phyloP scores from a whole-genome alignment of 352 stramenopile genomes.

The Globisporangium orthogonon region DNA sequence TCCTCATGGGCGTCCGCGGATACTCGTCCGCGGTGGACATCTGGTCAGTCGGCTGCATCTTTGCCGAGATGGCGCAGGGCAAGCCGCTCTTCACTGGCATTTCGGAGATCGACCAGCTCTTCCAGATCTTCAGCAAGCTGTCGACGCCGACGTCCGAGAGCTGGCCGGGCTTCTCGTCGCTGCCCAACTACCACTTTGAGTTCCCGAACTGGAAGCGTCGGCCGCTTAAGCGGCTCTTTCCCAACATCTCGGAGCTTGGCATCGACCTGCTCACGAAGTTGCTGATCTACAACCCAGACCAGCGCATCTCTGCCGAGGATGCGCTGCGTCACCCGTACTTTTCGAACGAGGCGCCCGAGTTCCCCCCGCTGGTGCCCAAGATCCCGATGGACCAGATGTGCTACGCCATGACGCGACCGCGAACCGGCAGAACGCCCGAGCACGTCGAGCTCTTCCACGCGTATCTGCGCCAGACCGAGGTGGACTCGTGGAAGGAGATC shows the following conservation, averaged over 20 bases:
- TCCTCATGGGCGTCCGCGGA: conserved; percentile 83
- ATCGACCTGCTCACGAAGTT: conserved; percentile 73
- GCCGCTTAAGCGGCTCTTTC: conserved; percentile 64
- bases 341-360: conserved; percentile 31
- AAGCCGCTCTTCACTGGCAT: conserved; percentile 80
- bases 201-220: conserved; percentile 76
- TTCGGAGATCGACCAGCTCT: conserved; percentile 81
- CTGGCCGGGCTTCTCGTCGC: conserved; percentile 95
- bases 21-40: conserved; percentile 90
- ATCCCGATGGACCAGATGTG: conserved; percentile 79
- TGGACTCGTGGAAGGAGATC: conserved; percentile 81
- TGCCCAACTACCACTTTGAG: conserved; percentile 96
- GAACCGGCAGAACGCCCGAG: conserved; percentile 45
- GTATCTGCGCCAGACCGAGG: conserved; percentile 71
- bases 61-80: conserved; percentile 94
- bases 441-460: conserved; percentile 77
- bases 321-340: conserved; percentile 83
- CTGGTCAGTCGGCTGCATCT: conserved; percentile 95
- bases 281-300: conserved; percentile 76
- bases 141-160: conserved; percentile 95
- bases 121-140: conserved; percentile 90
- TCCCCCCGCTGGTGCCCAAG: conserved; percentile 44
- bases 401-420: conserved; percentile 47
- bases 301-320: conserved; percentile 79
- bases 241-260: conserved; percentile 58